Base-by-base conservation (phyloP, 129 eudicot genomes). In the Saposhnikovia divaricata region DNA sequence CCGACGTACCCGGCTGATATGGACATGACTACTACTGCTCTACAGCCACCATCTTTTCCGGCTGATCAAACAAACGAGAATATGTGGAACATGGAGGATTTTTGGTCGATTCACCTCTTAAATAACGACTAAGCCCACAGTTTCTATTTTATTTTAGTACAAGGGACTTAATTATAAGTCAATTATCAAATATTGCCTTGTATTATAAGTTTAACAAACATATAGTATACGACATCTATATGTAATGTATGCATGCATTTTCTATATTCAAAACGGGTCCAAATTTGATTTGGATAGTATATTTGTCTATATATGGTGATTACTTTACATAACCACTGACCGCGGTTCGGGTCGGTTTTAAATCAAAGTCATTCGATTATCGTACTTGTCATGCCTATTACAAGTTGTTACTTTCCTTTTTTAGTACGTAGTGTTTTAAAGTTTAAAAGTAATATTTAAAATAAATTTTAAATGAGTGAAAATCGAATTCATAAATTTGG, bases 101-200 rank as follows among this genome's bases (percentile, higher is more conserved):
- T 93, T 78, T 93, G 98, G 98, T 89, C 97, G 25, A 85, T 93
- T 90, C 96, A 93, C 51, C 80, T 91, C 51, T 91, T 91, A 84
- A 88, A 91, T 87, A 81, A 90, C 51, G 96, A 93, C 47, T 88
- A 40, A 25, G 37, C 34, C 69, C 69, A 1, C 34, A 4, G 61
- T 4, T 40, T 40, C 37, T 3, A 40, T 53, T 53, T 9, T 53
- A 9, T 18, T 53, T 53, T 18, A 53, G 61, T 53, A 53, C 61
- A 6, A 59, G 68, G 68, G 68, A n/a, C 34, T 25, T 59, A 0
- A 61, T n/a, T 61, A 9, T 25, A 61, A 61, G 4, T 46, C 3
- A 46, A 44, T 61, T 61, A 61, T n/a, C 27, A n/a, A 28, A 61
- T 34, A n/a, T 61, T 7, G 13, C 14, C 15, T 25, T 61, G 69